A percentile compares a stretch with the other conserved stretches of the same genome.
Conservation (phyloP, 148 eudicot genomes). For the Amaranthus palmeri region DNA sequence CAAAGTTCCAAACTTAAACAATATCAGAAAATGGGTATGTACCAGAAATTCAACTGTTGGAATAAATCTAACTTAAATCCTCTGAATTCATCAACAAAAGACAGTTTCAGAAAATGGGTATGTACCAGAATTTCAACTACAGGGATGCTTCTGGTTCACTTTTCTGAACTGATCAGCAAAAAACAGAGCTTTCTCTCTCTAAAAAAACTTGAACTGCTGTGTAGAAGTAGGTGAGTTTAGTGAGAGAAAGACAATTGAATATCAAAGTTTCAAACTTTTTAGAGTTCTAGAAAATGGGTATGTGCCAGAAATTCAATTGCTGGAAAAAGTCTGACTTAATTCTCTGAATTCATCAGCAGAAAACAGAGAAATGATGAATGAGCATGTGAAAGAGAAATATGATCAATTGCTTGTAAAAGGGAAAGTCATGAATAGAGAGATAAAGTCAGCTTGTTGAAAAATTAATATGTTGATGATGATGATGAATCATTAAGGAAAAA, state of each 20-base stretch:
- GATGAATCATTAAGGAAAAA: constrained; percentile 12
- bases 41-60: constrained; percentile 14
- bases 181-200: neutral
- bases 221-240: neutral
- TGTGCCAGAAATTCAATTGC: constrained; percentile 13
- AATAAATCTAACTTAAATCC: constrained; percentile 18
- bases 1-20: constrained; percentile 13
- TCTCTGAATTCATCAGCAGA: constrained; percentile 15
- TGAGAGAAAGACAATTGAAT: neutral
- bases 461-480: neutral
- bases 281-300: constrained; percentile 13
- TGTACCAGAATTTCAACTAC: too few species aligned
- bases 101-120: neutral
- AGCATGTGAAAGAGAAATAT: constrained; percentile 1
- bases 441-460: neutral
- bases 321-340: constrained; percentile 18
- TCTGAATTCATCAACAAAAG: constrained; percentile 9
- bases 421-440: constrained; percentile 5
- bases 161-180: too few species aligned
- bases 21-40: constrained; percentile 13
- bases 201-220: neutral
- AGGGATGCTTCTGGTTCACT: too few species aligned
- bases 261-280: constrained; percentile 11
- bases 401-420: neutral
- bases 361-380: neutral